A percentile compares a stretch with the other conserved stretches of the same genome.
Evolutionary conservation across 129 eudicot species (phyloP).

Genomic region (Silybum marianum): DNA sequence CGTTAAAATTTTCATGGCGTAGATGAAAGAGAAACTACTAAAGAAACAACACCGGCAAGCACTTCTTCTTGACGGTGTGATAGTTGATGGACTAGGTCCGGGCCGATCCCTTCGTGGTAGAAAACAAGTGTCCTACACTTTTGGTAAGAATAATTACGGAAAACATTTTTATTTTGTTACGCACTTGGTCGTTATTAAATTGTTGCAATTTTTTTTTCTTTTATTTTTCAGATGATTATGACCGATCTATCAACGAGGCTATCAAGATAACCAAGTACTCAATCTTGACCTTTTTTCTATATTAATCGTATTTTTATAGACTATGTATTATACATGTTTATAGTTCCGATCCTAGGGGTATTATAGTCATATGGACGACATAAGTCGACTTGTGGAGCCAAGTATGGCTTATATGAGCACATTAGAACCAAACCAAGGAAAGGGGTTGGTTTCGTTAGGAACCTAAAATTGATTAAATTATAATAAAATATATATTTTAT

Average conservation of each 20-base stretch:
- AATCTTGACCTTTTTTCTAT: conserved; percentile 19
- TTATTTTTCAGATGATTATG: conserved; percentile 83
- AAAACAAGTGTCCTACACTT: conserved; percentile 94
- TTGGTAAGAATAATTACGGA: conserved; percentile 57
- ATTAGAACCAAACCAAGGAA: background rate
- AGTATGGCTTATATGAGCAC: background rate
- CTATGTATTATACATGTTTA: background rate
- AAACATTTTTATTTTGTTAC: background rate
- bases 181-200: conserved; percentile 9
- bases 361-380: background rate
- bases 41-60: conserved; percentile 96
- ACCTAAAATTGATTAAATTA: background rate
- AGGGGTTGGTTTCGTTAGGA: background rate
- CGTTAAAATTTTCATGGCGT: background rate
- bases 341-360: background rate
- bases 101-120: conserved; percentile 99
- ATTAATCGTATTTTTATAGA: background rate
- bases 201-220: background rate
- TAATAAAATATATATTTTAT: too few relatives aligned
- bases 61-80: conserved; percentile 76
- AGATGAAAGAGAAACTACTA: conserved; percentile 84
- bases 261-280: conserved; percentile 84
- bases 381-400: background rate
- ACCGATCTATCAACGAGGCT: conserved; percentile 92
- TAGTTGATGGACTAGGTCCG: conserved; percentile 68